Evolutionary conservation across 306 rosid species (phyloP).

Genomic region (Dryas alaskensis): DNA sequence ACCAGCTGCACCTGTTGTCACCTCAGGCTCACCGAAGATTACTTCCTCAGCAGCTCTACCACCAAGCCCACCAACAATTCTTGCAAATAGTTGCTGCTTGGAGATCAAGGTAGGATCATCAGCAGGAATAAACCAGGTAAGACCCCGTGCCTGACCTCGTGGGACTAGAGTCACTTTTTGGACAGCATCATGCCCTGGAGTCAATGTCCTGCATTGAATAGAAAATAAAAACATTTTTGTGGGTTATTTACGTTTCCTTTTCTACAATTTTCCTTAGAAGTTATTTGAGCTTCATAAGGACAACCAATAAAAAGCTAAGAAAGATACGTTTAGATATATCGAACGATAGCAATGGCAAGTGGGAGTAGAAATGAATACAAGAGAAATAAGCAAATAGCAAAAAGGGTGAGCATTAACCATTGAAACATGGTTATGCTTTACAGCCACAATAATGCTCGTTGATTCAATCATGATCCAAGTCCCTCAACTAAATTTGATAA

Average conservation of each 20-base stretch:
- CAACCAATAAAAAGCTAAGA: not conserved
- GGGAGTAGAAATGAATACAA: not conserved
- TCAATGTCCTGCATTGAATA: conserved; percentile 69
- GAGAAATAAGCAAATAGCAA: not conserved
- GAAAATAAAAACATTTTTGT: conserved; percentile 7
- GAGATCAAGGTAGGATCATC: conserved; percentile 96
- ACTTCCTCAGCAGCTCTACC: conserved; percentile 99
- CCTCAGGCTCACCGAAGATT: conserved; percentile 94
- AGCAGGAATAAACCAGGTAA: conserved; percentile 93
- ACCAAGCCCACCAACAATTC: conserved; percentile 97
- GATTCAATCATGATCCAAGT: not conserved
- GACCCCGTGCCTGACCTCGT: conserved; percentile 98
- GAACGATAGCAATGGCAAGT: not conserved
- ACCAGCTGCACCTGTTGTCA: conserved; percentile 98
- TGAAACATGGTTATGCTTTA: not conserved
- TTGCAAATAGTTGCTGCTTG: conserved; percentile 94
- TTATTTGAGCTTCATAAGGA: not conserved
- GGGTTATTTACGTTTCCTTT: not conserved
- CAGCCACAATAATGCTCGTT: not conserved
- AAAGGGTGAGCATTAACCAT: not conserved
- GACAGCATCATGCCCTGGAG: conserved; percentile 95
- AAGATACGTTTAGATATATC: not conserved
- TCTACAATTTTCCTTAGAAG: not conserved
- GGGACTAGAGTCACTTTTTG: conserved; percentile 93
- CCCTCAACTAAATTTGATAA: not conserved